Evolutionary conservation across 352 stramenopile genomes (phyloP).

Genomic region (Phytophthora idaei): DNA sequence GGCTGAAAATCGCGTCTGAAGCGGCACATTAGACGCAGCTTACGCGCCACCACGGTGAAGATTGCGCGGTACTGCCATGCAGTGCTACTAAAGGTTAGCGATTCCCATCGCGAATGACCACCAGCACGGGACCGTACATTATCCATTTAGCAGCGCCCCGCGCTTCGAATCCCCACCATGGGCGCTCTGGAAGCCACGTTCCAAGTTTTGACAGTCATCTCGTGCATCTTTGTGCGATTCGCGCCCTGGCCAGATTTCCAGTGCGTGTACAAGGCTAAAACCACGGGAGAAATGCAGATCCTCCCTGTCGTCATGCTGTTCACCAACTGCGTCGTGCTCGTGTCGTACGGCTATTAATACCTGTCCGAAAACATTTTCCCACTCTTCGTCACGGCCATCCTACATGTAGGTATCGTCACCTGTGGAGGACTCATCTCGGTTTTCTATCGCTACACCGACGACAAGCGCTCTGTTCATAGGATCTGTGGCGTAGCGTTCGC

Average conservation of each 20-base stretch:
- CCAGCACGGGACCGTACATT: too few species aligned
- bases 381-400: slow-evolving; percentile 45
- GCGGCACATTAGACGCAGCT: slow-evolving; percentile 8
- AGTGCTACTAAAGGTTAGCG: background rate
- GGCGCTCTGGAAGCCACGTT: slow-evolving; percentile 30
- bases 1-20: slow-evolving; percentile 10
- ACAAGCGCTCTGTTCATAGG: slow-evolving; percentile 28
- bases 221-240: slow-evolving; percentile 70
- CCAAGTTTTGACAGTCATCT: slow-evolving; percentile 69
- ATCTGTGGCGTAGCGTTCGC: slow-evolving; percentile 15
- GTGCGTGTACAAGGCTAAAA: slow-evolving; percentile 55
- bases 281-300: slow-evolving; percentile 53
- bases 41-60: slow-evolving; percentile 13
- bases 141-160: too few species aligned
- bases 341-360: too few species aligned
- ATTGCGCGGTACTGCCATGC: slow-evolving; percentile 2
- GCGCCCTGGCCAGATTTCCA: slow-evolving; percentile 60
- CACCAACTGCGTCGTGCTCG: too few species aligned
- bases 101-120: too few species aligned
- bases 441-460: slow-evolving; percentile 47
- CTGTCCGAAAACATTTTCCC: slow-evolving; percentile 43
- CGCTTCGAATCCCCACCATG: slow-evolving; percentile 15
- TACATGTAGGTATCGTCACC: too few species aligned
- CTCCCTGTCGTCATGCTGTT: slow-evolving; percentile 62
- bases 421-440: too few species aligned